phyloP scores from a whole-genome alignment of 106 monocot species.

The Acorus calamus region DNA sequence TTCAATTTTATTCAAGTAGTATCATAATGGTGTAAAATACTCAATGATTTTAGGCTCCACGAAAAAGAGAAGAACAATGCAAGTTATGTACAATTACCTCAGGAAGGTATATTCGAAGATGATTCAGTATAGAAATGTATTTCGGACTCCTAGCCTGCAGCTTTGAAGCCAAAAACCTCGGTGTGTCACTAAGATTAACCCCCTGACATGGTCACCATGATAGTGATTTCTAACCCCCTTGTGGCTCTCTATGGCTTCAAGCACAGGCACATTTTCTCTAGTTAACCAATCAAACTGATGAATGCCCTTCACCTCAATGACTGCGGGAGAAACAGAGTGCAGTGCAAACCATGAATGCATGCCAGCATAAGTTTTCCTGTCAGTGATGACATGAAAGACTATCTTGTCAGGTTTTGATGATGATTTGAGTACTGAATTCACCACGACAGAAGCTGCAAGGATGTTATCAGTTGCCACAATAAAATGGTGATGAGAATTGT shows the following conservation, averaged over 20 bases:
- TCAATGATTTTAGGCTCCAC: not conserved
- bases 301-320: constrained; percentile 84
- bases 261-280: constrained; percentile 71
- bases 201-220: constrained; percentile 52
- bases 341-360: constrained; percentile 98
- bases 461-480: constrained; percentile 76
- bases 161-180: constrained; percentile 64
- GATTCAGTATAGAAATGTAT: constrained; percentile 80
- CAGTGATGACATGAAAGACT: constrained; percentile 84
- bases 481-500: constrained; percentile 67
- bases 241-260: constrained; percentile 75
- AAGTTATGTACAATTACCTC: constrained; percentile 39
- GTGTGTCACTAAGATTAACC: constrained; percentile 41
- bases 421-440: constrained; percentile 52
- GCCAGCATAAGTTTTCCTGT: constrained; percentile 85
- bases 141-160: constrained; percentile 78
- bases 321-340: constrained; percentile 51
- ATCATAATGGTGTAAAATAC: not conserved
- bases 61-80: not conserved
- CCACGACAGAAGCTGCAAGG: constrained; percentile 87
- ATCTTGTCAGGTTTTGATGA: constrained; percentile 54
- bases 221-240: constrained; percentile 59
- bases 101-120: constrained; percentile 87
- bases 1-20: not conserved
- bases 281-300: constrained; percentile 89